These are phyloP conservation scores for Erysiphe pulchra DNA, from an alignment of 2,329 filamentous ascomycete species.

Conservation along the genomic window DNA sequence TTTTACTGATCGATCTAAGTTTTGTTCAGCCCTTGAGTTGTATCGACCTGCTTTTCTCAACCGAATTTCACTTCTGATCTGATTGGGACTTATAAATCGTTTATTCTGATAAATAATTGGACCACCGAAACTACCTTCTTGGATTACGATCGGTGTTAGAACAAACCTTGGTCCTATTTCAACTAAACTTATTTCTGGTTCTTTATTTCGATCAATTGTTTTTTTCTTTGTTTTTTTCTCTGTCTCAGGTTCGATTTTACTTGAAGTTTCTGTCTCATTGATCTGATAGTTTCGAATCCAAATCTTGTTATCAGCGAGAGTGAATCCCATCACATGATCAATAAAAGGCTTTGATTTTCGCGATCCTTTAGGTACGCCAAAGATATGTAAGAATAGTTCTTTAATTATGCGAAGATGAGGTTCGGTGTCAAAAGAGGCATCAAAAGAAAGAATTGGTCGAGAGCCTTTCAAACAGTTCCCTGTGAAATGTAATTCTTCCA, in stretches of 20 bases:
- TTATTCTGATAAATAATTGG: slow-evolving; percentile 97
- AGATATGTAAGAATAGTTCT: slow-evolving; percentile 71
- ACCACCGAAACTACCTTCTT: slow-evolving; percentile 84
- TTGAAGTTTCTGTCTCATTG: slow-evolving; percentile 47
- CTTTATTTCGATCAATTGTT: slow-evolving; percentile 24
- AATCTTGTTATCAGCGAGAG: slow-evolving; percentile 73
- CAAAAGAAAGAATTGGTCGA: slow-evolving; percentile 75
- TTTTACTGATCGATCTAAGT: slow-evolving; percentile 46
- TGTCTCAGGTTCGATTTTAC: slow-evolving; percentile 15
- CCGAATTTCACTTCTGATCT: slow-evolving; percentile 62
- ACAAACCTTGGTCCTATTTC: slow-evolving; percentile 91
- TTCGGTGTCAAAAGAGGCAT: slow-evolving; percentile 57
- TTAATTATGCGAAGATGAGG: slow-evolving; percentile 65
- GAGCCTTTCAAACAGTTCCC: slow-evolving; percentile 93
- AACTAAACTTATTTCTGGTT: slow-evolving; percentile 58
- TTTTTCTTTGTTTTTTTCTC: slow-evolving; percentile 21
- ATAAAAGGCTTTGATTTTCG: slow-evolving; percentile 87
- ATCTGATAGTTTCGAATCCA: slow-evolving; percentile 95
- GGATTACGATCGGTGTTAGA: slow-evolving; percentile 78
- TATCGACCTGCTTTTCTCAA: slow-evolving; percentile 53
- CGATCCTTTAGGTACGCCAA: slow-evolving; percentile 73
- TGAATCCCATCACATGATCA: slow-evolving; percentile 86
- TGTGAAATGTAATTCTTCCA: slow-evolving; percentile 89
- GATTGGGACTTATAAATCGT: slow-evolving; percentile 90
- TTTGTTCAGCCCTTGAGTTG: slow-evolving; percentile 48